Conservation (phyloP, 148 eudicot species). For the Hydrangea macrophylla region DNA sequence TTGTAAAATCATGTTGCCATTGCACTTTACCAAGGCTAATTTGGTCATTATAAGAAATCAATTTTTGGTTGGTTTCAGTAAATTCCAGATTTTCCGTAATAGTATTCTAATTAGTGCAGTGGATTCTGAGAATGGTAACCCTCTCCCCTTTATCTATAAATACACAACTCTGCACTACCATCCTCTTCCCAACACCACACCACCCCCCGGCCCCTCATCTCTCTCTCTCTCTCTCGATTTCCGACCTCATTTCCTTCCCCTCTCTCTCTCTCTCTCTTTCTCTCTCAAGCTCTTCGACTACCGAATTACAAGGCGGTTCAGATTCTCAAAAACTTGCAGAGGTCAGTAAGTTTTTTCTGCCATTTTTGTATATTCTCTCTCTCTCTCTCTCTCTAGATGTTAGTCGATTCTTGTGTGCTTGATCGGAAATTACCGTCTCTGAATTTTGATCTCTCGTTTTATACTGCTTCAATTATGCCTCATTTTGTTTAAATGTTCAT, state of each 20-base stretch:
- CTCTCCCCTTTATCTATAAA: neutral
- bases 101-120: neutral
- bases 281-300: neutral
- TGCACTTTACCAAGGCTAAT: no score
- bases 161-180: neutral
- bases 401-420: neutral
- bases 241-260: neutral
- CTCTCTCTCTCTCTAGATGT: conserved; percentile 2
- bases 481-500: neutral
- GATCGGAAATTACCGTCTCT: neutral
- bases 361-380: neutral
- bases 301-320: neutral
- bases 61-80: no score
- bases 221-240: neutral
- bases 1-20: no score
- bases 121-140: conserved; percentile 19
- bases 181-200: neutral
- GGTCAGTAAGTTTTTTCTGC: neutral
- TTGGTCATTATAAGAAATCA: conserved; percentile 9
- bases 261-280: neutral
- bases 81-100: conserved; percentile 7
- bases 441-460: neutral
- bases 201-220: neutral
- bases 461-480: neutral
- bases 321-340: neutral